A percentile compares a stretch with the other conserved stretches of the same genome.
Evolutionary conservation across 2,329 filamentous ascomycete genomes (phyloP).

Genomic region (Aspergillus sp.): DNA sequence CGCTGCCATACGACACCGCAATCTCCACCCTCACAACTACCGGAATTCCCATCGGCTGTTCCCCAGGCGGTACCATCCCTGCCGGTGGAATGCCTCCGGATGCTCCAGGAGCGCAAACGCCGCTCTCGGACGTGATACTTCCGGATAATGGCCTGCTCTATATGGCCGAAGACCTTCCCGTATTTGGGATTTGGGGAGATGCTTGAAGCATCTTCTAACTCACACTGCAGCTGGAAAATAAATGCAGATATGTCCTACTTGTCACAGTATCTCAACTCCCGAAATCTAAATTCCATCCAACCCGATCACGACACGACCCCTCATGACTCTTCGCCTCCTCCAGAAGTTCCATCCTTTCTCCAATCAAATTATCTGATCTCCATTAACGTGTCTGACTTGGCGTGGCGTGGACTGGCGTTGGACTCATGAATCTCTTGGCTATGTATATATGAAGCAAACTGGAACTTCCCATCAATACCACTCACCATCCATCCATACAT

Average conservation of each 20-base stretch:
- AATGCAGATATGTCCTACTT: no score
- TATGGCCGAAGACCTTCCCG: conserved; percentile 37
- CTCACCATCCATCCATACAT: neutral
- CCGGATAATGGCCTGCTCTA: conserved; percentile 38
- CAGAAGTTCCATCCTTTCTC: no score
- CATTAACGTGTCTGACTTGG: neutral
- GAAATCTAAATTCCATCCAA: no score
- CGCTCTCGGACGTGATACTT: conserved; percentile 36
- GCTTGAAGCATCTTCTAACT: conserved; percentile 11
- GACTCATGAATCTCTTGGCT: neutral
- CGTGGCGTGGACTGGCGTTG: neutral
- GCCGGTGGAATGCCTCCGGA: conserved; percentile 15
- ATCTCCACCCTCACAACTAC: conserved; percentile 38
- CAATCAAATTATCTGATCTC: neutral
- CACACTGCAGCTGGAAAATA: neutral
- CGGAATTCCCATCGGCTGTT: conserved; percentile 36
- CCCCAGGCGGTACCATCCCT: conserved; percentile 33
- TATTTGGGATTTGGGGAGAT: conserved; percentile 37
- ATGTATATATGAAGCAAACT: neutral
- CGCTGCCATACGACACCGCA: conserved; percentile 32
- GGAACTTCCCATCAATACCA: neutral
- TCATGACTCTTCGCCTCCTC: neutral
- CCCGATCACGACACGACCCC: no score
- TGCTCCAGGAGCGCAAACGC: conserved; percentile 29
- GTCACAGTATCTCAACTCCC: no score